Evolutionary conservation across 768 basidiomycete species (phyloP).

Genomic region (Cystobasidium onofrii): DNA sequence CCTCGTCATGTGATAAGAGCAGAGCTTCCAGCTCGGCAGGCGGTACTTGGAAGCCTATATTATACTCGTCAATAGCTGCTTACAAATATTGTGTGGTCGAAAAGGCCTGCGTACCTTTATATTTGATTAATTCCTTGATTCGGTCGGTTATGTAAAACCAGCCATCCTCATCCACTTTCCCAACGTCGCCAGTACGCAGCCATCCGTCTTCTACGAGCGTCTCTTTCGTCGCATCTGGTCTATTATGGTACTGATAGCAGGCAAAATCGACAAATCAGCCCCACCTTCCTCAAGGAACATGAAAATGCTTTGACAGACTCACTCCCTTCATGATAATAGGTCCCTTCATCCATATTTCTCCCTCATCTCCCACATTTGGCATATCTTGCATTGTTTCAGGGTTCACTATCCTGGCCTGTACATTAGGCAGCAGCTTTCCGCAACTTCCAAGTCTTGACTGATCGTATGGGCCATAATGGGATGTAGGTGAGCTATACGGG

Average conservation of each 20-base stretch:
- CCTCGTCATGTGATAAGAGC: conserved; percentile 32
- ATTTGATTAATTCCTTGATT: conserved; percentile 44
- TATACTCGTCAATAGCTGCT: too few relatives aligned
- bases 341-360: conserved; percentile 37
- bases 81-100: background rate
- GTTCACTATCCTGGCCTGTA: conserved; percentile 35
- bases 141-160: conserved; percentile 44
- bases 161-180: conserved; percentile 38
- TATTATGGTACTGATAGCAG: conserved; percentile 34
- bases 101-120: conserved; percentile 32
- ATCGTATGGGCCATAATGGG: conserved; percentile 16
- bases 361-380: conserved; percentile 10
- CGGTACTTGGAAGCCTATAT: conserved; percentile 34
- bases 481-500: background rate
- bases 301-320: background rate
- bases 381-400: conserved; percentile 36
- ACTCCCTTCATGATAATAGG: conserved; percentile 20
- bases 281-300: conserved; percentile 20
- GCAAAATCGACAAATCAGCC: too few relatives aligned
- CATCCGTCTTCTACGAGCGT: conserved; percentile 38
- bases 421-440: conserved; percentile 36
- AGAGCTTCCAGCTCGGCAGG: conserved; percentile 41
- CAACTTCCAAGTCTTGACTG: conserved; percentile 8
- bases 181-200: conserved; percentile 40
- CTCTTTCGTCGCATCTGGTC: conserved; percentile 36